Conservation (phyloP, 768 basidiomycete genomes). For the Exsudoporus frostii region DNA sequence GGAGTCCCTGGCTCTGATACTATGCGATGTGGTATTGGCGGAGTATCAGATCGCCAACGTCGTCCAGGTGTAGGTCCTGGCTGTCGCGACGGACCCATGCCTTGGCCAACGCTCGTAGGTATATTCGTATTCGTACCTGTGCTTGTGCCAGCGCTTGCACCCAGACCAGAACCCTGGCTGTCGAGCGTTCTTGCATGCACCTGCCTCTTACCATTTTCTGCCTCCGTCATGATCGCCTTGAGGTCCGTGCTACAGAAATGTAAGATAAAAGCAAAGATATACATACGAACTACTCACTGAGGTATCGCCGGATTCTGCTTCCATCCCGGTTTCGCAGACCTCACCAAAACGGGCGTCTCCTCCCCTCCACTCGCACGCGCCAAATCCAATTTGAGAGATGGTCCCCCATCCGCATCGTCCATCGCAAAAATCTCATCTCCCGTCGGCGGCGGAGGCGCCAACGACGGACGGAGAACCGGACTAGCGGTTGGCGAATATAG, state of each 20-base stretch:
- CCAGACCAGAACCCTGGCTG: neutral
- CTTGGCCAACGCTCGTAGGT: neutral
- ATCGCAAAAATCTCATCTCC: constrained; percentile 79
- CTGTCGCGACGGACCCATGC: neutral
- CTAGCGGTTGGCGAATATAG: constrained; percentile 15
- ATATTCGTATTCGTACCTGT: neutral
- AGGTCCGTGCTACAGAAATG: constrained; percentile 65
- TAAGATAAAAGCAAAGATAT: constrained; percentile 13
- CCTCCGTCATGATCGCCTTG: constrained; percentile 83
- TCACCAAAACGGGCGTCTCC: neutral
- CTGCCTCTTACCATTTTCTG: constrained; percentile 37
- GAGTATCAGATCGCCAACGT: constrained; percentile 5
- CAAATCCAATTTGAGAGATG: constrained; percentile 22
- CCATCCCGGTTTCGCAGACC: constrained; percentile 39
- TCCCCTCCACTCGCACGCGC: constrained; percentile 8
- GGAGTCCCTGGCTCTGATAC: constrained; percentile 9
- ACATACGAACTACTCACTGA: constrained; percentile 39
- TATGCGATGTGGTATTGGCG: constrained; percentile 7
- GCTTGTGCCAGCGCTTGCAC: neutral
- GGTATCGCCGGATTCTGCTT: constrained; percentile 44
- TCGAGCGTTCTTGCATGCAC: constrained; percentile 1
- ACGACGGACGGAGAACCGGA: constrained; percentile 23
- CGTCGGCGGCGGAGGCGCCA: neutral
- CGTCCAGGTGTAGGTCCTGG: constrained; percentile 1
- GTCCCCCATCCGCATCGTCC: constrained; percentile 64